Conservation (phyloP, 2,329 filamentous ascomycete species). For the Pseudocercospora crystallina region DNA sequence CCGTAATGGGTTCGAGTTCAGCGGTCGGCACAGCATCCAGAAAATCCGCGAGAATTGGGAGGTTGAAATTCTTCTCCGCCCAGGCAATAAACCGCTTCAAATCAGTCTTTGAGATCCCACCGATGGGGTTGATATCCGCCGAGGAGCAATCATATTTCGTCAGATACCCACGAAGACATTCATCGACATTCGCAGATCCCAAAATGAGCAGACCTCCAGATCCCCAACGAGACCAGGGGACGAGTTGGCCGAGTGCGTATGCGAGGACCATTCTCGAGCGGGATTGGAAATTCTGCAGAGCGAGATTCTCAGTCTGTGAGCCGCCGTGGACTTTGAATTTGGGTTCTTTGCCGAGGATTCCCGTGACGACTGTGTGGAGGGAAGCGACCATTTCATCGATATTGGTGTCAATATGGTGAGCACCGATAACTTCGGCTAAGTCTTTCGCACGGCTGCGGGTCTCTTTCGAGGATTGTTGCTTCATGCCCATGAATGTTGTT, state of each 20-base stretch:
- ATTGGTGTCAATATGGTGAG: slow-evolving; percentile 70
- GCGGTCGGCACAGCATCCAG: slow-evolving; percentile 55
- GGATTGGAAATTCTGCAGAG: slow-evolving; percentile 68
- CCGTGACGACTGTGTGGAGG: slow-evolving; percentile 59
- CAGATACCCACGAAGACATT: slow-evolving; percentile 58
- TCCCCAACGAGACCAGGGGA: slow-evolving; percentile 60
- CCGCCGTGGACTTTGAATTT: slow-evolving; percentile 66
- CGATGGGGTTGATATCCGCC: slow-evolving; percentile 63
- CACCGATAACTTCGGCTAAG: slow-evolving; percentile 62
- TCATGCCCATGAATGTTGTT: slow-evolving; percentile 69
- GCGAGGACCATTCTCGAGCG: slow-evolving; percentile 64
- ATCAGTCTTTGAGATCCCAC: slow-evolving; percentile 65
- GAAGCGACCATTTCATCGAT: slow-evolving; percentile 68
- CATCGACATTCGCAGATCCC: slow-evolving; percentile 66
- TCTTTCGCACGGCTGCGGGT: slow-evolving; percentile 66
- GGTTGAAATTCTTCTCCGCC: slow-evolving; percentile 57
- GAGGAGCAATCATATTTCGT: slow-evolving; percentile 68
- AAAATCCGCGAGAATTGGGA: slow-evolving; percentile 67
- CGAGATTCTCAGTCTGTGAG: slow-evolving; percentile 58
- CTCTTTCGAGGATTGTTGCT: slow-evolving; percentile 63
- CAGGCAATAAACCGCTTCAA: slow-evolving; percentile 71
- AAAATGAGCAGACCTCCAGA: slow-evolving; percentile 64
- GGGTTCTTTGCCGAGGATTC: slow-evolving; percentile 60
- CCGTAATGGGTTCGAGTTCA: slow-evolving; percentile 63
- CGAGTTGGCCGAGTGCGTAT: slow-evolving; percentile 64